Conservation (phyloP, 352 stramenopile species). For the Phytophthora idaei region DNA sequence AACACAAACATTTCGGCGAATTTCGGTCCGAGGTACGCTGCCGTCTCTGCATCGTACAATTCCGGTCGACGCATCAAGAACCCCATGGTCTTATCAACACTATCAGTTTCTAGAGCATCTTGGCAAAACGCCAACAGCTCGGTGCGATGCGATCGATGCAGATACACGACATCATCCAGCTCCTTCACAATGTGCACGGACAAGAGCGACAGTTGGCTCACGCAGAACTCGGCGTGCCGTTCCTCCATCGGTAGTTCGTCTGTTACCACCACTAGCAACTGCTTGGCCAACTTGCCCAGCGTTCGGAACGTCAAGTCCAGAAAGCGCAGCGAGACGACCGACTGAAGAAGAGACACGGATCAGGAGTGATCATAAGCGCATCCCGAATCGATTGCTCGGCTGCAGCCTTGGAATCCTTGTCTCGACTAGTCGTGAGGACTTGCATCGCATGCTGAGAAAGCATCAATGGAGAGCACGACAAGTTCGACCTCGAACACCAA, state of each 20-base stretch:
- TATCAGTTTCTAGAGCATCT: constrained; percentile 64
- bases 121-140: constrained; percentile 63
- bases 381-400: constrained; percentile 54
- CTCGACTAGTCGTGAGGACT: constrained; percentile 67
- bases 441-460: constrained; percentile 77
- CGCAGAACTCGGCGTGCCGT: constrained; percentile 60
- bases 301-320: constrained; percentile 70
- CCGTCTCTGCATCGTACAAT: constrained; percentile 57
- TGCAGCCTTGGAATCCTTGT: constrained; percentile 66
- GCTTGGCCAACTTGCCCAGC: constrained; percentile 75
- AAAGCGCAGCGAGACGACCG: constrained; percentile 54
- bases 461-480: constrained; percentile 66
- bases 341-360: constrained; percentile 60
- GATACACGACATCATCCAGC: constrained; percentile 59
- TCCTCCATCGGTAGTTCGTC: constrained; percentile 38
- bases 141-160: constrained; percentile 51
- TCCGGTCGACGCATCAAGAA: constrained; percentile 59
- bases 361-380: constrained; percentile 49
- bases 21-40: constrained; percentile 51
- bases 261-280: constrained; percentile 61
- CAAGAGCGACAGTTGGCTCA: constrained; percentile 55
- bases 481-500: constrained; percentile 50
- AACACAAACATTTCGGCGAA: constrained; percentile 69
- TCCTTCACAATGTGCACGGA: constrained; percentile 79
- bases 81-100: constrained; percentile 71